Conservation (phyloP, 805 yeast genomes). For the Nematodospora valgi region DNA sequence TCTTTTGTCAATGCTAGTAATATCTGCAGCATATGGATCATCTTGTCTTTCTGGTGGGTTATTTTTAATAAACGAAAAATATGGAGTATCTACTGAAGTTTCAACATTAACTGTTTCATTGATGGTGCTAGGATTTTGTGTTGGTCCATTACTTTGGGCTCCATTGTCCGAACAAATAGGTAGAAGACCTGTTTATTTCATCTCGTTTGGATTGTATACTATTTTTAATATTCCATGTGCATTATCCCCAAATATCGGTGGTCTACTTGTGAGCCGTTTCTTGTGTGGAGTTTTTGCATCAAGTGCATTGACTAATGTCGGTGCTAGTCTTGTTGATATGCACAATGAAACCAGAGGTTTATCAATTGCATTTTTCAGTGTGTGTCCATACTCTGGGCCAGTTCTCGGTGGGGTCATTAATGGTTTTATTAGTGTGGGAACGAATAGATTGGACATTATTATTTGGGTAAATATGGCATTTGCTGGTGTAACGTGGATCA, state of each 20-base stretch:
- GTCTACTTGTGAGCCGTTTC: constrained; percentile 77
- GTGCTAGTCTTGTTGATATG: constrained; percentile 89
- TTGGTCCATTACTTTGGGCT: constrained; percentile 88
- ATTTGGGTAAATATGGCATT: constrained; percentile 93
- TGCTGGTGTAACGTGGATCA: constrained; percentile 79
- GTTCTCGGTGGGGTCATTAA: constrained; percentile 85
- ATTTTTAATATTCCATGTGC: constrained; percentile 89
- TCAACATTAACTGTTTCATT: constrained; percentile 76
- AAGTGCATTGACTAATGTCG: constrained; percentile 81
- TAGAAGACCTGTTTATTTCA: constrained; percentile 76
- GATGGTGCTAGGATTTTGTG: constrained; percentile 84
- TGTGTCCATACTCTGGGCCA: constrained; percentile 92
- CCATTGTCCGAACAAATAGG: constrained; percentile 86
- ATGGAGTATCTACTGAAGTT: constrained; percentile 71
- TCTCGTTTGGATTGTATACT: constrained; percentile 70
- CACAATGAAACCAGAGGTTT: constrained; percentile 79
- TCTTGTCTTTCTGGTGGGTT: constrained; percentile 88
- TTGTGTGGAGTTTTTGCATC: constrained; percentile 83
- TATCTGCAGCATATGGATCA: constrained; percentile 91
- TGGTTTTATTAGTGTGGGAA: constrained; percentile 75
- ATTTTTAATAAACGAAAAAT: constrained; percentile 60
- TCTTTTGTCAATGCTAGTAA: constrained; percentile 65
- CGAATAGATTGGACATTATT: constrained; percentile 66
- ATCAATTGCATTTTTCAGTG: constrained; percentile 88
- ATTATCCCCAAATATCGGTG: constrained; percentile 75